Evolutionary conservation across 139 green algal genomes (phyloP).

Genomic region (Haematococcus lacustris): DNA sequence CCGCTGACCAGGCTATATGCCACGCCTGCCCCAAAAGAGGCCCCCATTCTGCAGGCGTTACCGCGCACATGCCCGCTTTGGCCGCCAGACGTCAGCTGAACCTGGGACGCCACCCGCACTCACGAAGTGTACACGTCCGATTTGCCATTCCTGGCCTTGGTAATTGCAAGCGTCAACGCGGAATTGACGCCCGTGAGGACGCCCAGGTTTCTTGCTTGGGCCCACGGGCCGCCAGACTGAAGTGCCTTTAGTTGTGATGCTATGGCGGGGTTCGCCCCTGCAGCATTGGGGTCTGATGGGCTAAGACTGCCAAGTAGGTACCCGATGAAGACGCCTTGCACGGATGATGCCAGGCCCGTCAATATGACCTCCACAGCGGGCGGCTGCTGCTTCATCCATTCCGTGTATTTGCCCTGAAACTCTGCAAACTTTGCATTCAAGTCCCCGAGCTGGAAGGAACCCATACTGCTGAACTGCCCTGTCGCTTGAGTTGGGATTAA

Average conservation of each 20-base stretch:
- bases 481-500: no score
- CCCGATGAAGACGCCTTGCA: conserved; percentile 53
- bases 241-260: conserved; percentile 41
- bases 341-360: conserved; percentile 26
- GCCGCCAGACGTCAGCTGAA: no score
- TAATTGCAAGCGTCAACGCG: conserved; percentile 62
- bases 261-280: conserved; percentile 20
- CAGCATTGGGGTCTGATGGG: conserved; percentile 23
- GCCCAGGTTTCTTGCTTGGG: conserved; percentile 84
- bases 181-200: conserved; percentile 89
- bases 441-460: no score
- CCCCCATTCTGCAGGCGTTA: conserved; percentile 53
- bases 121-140: conserved; percentile 73
- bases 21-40: conserved; percentile 71
- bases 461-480: no score
- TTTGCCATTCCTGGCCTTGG: conserved; percentile 54
- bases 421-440: conserved; percentile 1
- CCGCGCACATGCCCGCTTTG: no score
- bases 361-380: conserved; percentile 49
- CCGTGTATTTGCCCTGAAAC: conserved; percentile 28
- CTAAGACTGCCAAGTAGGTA: conserved; percentile 68
- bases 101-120: conserved; percentile 30
- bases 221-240: conserved; percentile 57
- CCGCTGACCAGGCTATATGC: conserved; percentile 69
- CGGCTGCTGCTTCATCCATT: conserved; percentile 51